Percentiles rank a stretch among this genome's conserved stretches.
Evolutionary conservation across 2,329 filamentous ascomycete species (phyloP).

Genomic region (Aspergillus glaucus): DNA sequence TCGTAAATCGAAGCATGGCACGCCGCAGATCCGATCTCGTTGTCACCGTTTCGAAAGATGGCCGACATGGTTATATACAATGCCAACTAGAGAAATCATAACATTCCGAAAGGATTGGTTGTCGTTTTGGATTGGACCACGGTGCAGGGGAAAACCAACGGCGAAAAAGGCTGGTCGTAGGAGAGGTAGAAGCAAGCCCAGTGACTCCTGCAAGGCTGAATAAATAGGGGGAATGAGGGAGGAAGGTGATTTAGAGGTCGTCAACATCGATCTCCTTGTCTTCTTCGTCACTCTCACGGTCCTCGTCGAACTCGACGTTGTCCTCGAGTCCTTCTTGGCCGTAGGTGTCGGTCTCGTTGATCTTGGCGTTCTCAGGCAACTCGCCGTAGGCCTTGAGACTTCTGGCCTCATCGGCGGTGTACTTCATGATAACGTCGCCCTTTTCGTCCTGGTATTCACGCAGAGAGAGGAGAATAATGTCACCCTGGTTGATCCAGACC

Average conservation of each 20-base stretch:
- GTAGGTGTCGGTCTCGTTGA: constrained; percentile 96
- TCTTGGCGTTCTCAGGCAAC: constrained; percentile 94
- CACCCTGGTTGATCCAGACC: constrained; percentile 99
- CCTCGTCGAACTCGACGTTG: constrained; percentile 98
- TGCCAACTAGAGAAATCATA: background rate
- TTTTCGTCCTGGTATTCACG: constrained; percentile 94
- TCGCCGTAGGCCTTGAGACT: constrained; percentile 96
- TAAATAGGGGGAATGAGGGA: constrained; percentile 19
- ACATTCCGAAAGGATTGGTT: constrained; percentile 1
- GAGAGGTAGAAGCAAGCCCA: constrained; percentile 15
- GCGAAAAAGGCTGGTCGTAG: constrained; percentile 6
- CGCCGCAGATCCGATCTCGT: constrained; percentile 8
- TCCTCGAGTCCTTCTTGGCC: constrained; percentile 89
- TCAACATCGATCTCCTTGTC: constrained; percentile 89
- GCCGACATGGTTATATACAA: background rate
- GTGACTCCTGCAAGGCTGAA: constrained; percentile 24
- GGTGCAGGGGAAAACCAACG: background rate
- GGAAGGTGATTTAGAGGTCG: constrained; percentile 64
- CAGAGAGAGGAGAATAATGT: constrained; percentile 82
- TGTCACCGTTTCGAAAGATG: background rate
- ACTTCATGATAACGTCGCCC: constrained; percentile 90
- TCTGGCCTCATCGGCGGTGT: constrained; percentile 91
- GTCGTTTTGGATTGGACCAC: background rate
- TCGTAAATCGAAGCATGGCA: constrained; percentile 10
- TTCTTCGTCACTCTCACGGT: constrained; percentile 57